Percentiles rank a stretch among this genome's conserved stretches.
phyloP scores from a whole-genome alignment of 805 yeast genomes.

The Yarrowia keelungensis region DNA sequence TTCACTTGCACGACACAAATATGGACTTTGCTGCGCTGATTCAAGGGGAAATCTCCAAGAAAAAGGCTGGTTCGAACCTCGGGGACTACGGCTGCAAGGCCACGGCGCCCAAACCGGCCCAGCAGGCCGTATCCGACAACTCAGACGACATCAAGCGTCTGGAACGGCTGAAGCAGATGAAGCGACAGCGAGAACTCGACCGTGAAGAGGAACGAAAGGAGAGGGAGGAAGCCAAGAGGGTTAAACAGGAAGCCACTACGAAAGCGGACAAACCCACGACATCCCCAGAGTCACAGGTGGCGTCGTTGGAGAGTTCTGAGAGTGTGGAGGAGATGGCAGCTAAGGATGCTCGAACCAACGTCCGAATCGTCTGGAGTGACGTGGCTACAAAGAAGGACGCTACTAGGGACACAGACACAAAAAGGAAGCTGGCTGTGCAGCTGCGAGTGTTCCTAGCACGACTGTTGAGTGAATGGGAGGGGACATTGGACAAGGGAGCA shows the following conservation, averaged over 20 bases:
- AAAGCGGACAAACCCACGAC: background rate
- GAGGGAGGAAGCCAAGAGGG: conserved; percentile 13
- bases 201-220: conserved; percentile 2
- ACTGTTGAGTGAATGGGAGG: conserved; percentile 53
- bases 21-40: conserved; percentile 37
- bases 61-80: background rate
- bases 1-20: background rate
- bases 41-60: conserved; percentile 28
- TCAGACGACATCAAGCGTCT: conserved; percentile 23
- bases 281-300: background rate
- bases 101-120: background rate
- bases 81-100: conserved; percentile 1
- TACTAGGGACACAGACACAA: background rate
- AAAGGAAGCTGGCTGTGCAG: conserved; percentile 45
- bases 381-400: conserved; percentile 20
- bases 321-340: conserved; percentile 11
- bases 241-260: background rate
- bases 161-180: conserved; percentile 42
- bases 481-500: conserved; percentile 45
- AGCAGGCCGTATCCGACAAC: background rate
- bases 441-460: conserved; percentile 58
- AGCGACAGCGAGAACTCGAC: conserved; percentile 41
- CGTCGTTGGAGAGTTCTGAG: background rate
- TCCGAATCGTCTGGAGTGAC: conserved; percentile 17
- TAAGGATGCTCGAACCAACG: conserved; percentile 17